Conservation (phyloP, 495 filamentous ascomycete species). For the Astrocystis sublimbata region DNA sequence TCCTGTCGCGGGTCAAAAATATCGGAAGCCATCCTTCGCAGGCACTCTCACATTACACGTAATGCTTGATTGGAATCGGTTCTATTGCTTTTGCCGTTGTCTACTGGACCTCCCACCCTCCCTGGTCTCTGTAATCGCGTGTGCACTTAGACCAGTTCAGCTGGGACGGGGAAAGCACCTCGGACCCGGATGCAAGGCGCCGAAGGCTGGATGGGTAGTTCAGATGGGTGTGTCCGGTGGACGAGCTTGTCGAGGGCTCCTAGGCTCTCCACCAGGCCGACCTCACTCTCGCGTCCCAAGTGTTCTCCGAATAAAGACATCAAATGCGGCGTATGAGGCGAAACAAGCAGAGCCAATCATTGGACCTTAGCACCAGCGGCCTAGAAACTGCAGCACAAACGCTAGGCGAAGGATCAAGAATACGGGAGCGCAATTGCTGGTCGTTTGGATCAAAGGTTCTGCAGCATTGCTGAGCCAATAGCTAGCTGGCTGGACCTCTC, state of each 20-base stretch:
- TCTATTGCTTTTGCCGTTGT: constrained; percentile 9
- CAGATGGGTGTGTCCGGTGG: constrained; percentile 15
- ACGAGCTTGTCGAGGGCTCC: constrained; percentile 22
- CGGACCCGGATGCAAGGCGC: not conserved
- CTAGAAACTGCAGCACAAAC: too few relatives aligned
- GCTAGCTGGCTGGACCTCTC: constrained; percentile 30
- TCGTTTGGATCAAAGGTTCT: constrained; percentile 17
- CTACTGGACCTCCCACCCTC: constrained; percentile 20
- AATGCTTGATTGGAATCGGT: not conserved
- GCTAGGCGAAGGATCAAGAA: constrained; percentile 21
- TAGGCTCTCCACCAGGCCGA: constrained; percentile 31
- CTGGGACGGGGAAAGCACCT: not conserved
- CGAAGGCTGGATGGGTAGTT: not conserved
- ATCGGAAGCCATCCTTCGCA: constrained; percentile 30
- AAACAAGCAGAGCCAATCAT: constrained; percentile 25
- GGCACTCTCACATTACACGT: constrained; percentile 14
- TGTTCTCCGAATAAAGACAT: constrained; percentile 28
- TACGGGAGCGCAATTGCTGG: not conserved
- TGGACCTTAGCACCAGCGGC: not conserved
- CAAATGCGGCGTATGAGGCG: constrained; percentile 28
- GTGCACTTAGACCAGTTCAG: constrained; percentile 5
- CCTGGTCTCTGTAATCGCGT: not conserved
- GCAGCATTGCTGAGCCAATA: constrained; percentile 32
- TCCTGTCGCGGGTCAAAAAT: constrained; percentile 34
- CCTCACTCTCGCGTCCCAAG: constrained; percentile 29